Base-by-base conservation (phyloP, 2,329 filamentous ascomycete species). In the Cytospora mali region DNA sequence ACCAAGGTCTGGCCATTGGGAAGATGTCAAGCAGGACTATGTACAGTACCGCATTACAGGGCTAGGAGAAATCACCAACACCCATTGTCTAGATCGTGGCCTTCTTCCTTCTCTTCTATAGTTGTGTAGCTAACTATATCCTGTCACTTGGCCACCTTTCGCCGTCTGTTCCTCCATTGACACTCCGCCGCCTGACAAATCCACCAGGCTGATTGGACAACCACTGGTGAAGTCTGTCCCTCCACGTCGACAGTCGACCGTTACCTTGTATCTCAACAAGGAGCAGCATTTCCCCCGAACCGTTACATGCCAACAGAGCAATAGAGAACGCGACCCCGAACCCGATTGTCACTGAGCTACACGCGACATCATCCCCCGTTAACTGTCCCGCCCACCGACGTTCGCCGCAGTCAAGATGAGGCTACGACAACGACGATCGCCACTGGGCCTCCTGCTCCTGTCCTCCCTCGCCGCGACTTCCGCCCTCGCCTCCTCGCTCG, bases 371-470 rank as follows among this genome's bases (percentile, higher is more conserved):
- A n/a, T n/a, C n/a, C 21, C 27, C 23, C 21, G 13, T 33, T 31
- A 23, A 16, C n/a, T n/a, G 4, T 4, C 25, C 31, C 18, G 27
- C 21, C 23, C 46, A 14, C 16, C 27, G 31, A 35, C 50, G 25
- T 42, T 13, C 49, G n/a, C 48, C 35, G 54, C 57, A 53, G 53
- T 52, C 75, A 80, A 68, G 68, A 90, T 91, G 88, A 86, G 81
- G 75, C 75, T 89, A 69, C 80, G 80, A 75, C 79, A 79, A 66
- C 76, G 75, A 61, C 78, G 79, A 64, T 82, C 81, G 61, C 79
- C 84, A 31, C 73, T 90, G 27, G 74, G 90, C 55, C 77, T 90
- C 35, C 81, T 90, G 42, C 79, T 88, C 1, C 75, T 88, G 42
- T 83, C 85, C 31, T 81, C 80, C 39, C 74, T 88, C 64, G 84